A percentile compares a stretch with the other conserved stretches of the same genome.
Evolutionary conservation across 129 eudicot genomes (phyloP).

Genomic region (Saposhnikovia divaricata): DNA sequence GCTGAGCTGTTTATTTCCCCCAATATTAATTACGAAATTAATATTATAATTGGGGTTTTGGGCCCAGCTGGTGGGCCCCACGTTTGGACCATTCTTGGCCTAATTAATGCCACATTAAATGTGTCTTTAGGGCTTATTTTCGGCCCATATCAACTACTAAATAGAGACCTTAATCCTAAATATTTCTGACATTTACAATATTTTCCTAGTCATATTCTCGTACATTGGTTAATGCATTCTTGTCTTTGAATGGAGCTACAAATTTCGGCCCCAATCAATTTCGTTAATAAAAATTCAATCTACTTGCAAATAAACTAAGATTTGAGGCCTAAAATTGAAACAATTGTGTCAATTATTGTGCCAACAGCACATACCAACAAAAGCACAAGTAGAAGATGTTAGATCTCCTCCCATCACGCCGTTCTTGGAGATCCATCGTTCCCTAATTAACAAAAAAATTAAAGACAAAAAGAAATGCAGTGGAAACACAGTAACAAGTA

Average conservation of each 20-base stretch:
- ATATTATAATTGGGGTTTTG: no score
- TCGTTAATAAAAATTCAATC: not conserved
- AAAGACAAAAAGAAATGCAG: not conserved
- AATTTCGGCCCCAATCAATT: not conserved
- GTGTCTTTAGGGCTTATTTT: no score
- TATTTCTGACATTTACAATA: no score
- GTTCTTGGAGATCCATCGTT: not conserved
- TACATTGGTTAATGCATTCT: not conserved
- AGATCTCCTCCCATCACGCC: constrained; percentile 9
- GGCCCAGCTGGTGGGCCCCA: no score
- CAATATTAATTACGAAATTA: no score
- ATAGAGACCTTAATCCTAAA: not conserved
- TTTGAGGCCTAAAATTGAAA: not conserved
- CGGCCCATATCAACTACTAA: no score
- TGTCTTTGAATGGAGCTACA: not conserved
- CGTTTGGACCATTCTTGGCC: no score
- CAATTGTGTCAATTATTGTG: not conserved
- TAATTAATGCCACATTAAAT: no score
- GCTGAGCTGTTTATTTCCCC: no score
- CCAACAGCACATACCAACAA: not conserved
- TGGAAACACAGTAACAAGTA: not conserved
- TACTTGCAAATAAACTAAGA: not conserved
- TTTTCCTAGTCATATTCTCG: not conserved
- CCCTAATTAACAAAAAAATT: not conserved
- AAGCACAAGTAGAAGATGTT: not conserved